phyloP scores from a whole-genome alignment of 2,329 filamentous ascomycete genomes.

The Fulvia fulva region DNA sequence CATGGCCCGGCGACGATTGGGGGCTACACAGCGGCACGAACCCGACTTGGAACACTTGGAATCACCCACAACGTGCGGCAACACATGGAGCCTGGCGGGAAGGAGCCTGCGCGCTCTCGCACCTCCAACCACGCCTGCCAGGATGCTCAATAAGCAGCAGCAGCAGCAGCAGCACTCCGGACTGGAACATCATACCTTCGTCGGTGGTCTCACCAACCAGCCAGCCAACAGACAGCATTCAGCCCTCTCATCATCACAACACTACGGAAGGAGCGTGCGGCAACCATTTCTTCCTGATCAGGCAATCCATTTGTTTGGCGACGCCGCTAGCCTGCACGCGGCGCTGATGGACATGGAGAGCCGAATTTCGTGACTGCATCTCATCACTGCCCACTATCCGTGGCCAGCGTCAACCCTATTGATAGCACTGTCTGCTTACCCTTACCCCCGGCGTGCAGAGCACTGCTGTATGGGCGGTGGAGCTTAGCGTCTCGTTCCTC shows the following conservation, averaged over 20 bases:
- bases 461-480: conserved; percentile 19
- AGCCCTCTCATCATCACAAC: background rate
- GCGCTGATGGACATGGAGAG: conserved; percentile 24
- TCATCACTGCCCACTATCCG: conserved; percentile 16
- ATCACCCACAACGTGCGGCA: background rate
- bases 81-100: background rate
- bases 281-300: conserved; percentile 9
- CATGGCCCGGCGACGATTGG: background rate
- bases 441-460: conserved; percentile 11
- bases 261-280: background rate
- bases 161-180: background rate
- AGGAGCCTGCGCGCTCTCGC: background rate
- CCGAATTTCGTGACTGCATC: conserved; percentile 26
- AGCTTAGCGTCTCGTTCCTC: conserved; percentile 20
- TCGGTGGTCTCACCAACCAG: background rate
- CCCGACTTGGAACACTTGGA: too few relatives aligned
- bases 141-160: background rate
- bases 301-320: conserved; percentile 14
- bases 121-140: background rate
- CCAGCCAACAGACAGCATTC: background rate
- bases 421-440: conserved; percentile 23
- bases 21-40: background rate
- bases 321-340: conserved; percentile 16
- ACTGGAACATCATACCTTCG: background rate
- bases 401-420: conserved; percentile 21